Percentiles rank a stretch among this genome's conserved stretches.
Evolutionary conservation across 768 basidiomycete genomes (phyloP).

Genomic region (Mycena rebaudengoi): DNA sequence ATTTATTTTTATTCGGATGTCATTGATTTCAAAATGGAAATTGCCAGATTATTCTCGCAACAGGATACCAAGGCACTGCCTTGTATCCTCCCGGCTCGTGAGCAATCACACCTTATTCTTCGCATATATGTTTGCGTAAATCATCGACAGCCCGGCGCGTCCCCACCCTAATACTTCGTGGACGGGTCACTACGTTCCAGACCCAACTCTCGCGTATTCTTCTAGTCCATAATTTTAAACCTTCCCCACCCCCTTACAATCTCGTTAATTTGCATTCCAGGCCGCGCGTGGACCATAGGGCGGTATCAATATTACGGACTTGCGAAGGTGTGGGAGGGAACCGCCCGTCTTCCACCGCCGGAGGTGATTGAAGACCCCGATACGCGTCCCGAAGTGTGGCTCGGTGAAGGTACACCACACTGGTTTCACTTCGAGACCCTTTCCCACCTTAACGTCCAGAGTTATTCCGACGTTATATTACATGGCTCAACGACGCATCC

Average conservation of each 20-base stretch:
- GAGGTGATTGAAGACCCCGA: not conserved
- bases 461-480: conserved; percentile 1
- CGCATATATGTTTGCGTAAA: too few species aligned
- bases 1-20: not conserved
- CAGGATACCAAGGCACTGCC: not conserved
- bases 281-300: conserved; percentile 21
- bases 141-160: too few species aligned
- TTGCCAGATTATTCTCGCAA: not conserved
- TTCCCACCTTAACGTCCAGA: not conserved
- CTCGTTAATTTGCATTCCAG: not conserved
- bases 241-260: not conserved
- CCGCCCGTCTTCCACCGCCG: conserved; percentile 8
- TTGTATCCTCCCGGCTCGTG: not conserved
- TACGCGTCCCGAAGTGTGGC: not conserved
- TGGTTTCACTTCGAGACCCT: not conserved
- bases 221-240: not conserved
- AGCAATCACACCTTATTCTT: too few species aligned
- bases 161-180: conserved; percentile 15
- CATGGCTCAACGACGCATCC: conserved; percentile 18
- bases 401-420: not conserved
- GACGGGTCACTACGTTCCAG: conserved; percentile 38
- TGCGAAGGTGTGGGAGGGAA: conserved; percentile 31
- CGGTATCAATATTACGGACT: conserved; percentile 24
- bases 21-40: not conserved
- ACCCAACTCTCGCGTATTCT: conserved; percentile 38